Base-by-base conservation (phyloP, 2,329 filamentous ascomycete genomes). In the Phaeosphaeriaceae sp. region DNA sequence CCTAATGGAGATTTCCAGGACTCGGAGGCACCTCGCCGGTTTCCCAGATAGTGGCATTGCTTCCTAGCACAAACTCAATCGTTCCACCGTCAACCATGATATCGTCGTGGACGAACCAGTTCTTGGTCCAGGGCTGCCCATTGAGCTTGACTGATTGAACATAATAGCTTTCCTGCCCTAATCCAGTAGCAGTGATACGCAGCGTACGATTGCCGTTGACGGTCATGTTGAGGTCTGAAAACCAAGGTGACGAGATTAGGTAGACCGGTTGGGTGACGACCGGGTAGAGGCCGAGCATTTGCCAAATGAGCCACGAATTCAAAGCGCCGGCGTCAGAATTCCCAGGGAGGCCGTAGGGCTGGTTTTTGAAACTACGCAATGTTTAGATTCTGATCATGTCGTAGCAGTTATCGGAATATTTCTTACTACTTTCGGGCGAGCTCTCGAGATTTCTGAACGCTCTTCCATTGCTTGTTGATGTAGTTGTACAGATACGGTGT, bases 91-190 rank as follows among this genome's bases (percentile, higher is more conserved):
- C 60, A 0, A 68, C 60, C 52, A 79, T 79, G 72, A 89, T 70
- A 60, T 88, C 84, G n/a, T 81, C 72, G 81, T 84, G 88, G 29
- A 76, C 78, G 11, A 89, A 67, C 87, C 87, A 90, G 39, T 79
- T 78, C 75, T 81, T 81, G 37, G 78, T 73, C 85, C 87, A 90
- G 2, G 50, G 18, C 64, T 78, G 48, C 0, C 86, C 86, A 61
- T 90, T 89, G 35, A 90, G 79, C 56, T 75, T 80, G 50, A 89
- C 75, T 11, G 79, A 80, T 74, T 89, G 87, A 5, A 90, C 87
- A 32, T 48, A 62, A 54, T 86, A 87, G 58, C 76, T 77, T 42
- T 68, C 79, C 80, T 3, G 75, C 72, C 13, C 78, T 74, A 32
- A 77, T 3, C 82, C 82, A 0, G 71, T 77, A 0, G 80, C 75